Base-by-base conservation (phyloP, 768 basidiomycete species). In the Megacollybia marginata region DNA sequence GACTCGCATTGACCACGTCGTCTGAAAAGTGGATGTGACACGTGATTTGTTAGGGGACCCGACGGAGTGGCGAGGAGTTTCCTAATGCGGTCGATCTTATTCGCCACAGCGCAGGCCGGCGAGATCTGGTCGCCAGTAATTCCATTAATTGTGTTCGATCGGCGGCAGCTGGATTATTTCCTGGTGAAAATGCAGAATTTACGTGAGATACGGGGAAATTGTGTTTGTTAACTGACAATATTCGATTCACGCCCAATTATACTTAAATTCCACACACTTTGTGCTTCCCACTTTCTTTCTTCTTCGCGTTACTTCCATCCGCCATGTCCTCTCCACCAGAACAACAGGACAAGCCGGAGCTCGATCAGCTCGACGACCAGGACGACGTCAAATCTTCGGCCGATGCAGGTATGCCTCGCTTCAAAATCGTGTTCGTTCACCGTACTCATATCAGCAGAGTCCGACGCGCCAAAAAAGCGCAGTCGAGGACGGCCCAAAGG, bases 401-500 rank as follows among this genome's bases (percentile, higher is more conserved):
- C 23, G 70, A 67, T 48, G 53, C 66, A 60, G 57, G 59, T 60
- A 4, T 47, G 51, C 53, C 44, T 16, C 55, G 49, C 53, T 52
- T 47, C 56, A 55, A 54, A 47, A 50, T 51, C 48, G 53, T 57
- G 53, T 52, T 59, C 49, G 47, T 59, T 54, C 51, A 51, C 60
- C 69, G 72, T 28, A 6, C 6, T 28, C 23, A 28, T 28, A 28
- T 6, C 69, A 61, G 64, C 69, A 53, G 61, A 73, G 51, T 66
- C 71, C 50, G 63, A 70, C 52, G 58, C 67, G 42, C 73, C 78
- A 38, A 57, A 62, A 53, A 93, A 91, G 72, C 83, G 92, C 59
- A 82, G 88, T 60, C 79, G 92, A 44, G 92, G 92, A 48, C 82
- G 92, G 56, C 92, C 92, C 53, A 90, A 85, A 65, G 92, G 92